A percentile compares a stretch with the other conserved stretches of the same genome.
These are phyloP conservation scores for Cadophora sp. DNA, from an alignment of 2,329 filamentous ascomycete genomes.

Conservation along the genomic window DNA sequence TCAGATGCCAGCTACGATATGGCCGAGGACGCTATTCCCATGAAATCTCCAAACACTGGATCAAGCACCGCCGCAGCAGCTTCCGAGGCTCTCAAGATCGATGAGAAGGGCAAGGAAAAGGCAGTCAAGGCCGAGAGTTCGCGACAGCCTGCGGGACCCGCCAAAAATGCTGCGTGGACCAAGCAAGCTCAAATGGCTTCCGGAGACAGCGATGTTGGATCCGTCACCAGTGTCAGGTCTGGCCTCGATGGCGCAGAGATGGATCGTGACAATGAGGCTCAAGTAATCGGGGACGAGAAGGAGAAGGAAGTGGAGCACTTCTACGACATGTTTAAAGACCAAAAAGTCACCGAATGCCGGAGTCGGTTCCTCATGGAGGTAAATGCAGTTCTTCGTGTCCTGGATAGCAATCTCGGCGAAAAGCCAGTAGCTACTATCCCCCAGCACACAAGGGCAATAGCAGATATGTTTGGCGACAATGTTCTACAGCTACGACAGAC, in stretches of 20 bases:
- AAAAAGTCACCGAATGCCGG: neutral
- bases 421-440: neutral
- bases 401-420: neutral
- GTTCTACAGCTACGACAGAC: neutral
- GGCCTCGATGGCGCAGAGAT: neutral
- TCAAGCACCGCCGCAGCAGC: neutral
- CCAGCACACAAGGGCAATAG: neutral
- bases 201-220: conserved; percentile 17
- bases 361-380: neutral
- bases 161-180: neutral
- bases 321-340: conserved; percentile 8
- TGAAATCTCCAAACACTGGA: neutral
- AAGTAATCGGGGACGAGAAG: neutral
- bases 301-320: conserved; percentile 1
- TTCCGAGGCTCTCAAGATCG: neutral
- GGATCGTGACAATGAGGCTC: neutral
- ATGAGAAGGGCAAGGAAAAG: neutral
- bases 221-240: conserved; percentile 17
- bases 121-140: neutral
- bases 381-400: neutral
- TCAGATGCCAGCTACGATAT: conserved; percentile 20
- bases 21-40: neutral
- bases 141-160: neutral
- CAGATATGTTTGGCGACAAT: conserved; percentile 10
- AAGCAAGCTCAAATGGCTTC: conserved; percentile 4